Evolutionary conservation across 208 protist genomes (phyloP).

Genomic region (Strigomonas galati): DNA sequence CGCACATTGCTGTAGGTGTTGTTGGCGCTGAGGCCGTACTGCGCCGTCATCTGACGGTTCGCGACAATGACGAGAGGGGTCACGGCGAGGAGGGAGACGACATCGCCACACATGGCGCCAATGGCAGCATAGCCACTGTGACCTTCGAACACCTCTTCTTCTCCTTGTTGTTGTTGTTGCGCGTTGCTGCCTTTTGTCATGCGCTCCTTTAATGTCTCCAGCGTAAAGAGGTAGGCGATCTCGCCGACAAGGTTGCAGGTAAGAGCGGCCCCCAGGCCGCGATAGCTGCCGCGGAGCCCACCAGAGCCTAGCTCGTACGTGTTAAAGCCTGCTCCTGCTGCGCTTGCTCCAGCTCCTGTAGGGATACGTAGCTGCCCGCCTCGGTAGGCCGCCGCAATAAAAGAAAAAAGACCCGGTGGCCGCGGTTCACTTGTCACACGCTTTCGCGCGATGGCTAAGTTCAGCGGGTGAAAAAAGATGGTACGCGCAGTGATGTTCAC

Average conservation of each 20-base stretch:
- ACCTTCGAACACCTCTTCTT: slow-evolving; percentile 11
- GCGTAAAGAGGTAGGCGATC: slow-evolving; percentile 63
- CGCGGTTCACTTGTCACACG: slow-evolving; percentile 61
- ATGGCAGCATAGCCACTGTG: slow-evolving; percentile 53
- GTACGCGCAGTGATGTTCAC: slow-evolving; percentile 62
- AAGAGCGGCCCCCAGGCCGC: slow-evolving; percentile 67
- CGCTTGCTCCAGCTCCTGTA: neutral
- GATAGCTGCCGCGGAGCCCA: slow-evolving; percentile 64
- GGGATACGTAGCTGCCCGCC: slow-evolving; percentile 26
- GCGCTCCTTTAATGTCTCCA: slow-evolving; percentile 67
- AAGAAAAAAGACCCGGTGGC: slow-evolving; percentile 39
- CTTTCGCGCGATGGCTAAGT: slow-evolving; percentile 75
- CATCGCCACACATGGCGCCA: slow-evolving; percentile 70
- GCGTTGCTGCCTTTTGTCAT: neutral
- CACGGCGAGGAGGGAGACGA: slow-evolving; percentile 55
- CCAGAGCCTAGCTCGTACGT: slow-evolving; percentile 37
- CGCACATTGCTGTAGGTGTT: slow-evolving; percentile 46
- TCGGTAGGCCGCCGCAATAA: slow-evolving; percentile 49
- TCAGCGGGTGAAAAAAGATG: slow-evolving; percentile 76
- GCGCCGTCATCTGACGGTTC: slow-evolving; percentile 83
- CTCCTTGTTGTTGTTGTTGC: neutral
- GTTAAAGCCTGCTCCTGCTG: neutral
- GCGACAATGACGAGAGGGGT: slow-evolving; percentile 66
- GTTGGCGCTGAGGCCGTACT: slow-evolving; percentile 55
- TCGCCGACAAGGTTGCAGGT: slow-evolving; percentile 73